Evolutionary conservation across 495 filamentous ascomycete genomes (phyloP).

Genomic region (Amniculicola lignicola): DNA sequence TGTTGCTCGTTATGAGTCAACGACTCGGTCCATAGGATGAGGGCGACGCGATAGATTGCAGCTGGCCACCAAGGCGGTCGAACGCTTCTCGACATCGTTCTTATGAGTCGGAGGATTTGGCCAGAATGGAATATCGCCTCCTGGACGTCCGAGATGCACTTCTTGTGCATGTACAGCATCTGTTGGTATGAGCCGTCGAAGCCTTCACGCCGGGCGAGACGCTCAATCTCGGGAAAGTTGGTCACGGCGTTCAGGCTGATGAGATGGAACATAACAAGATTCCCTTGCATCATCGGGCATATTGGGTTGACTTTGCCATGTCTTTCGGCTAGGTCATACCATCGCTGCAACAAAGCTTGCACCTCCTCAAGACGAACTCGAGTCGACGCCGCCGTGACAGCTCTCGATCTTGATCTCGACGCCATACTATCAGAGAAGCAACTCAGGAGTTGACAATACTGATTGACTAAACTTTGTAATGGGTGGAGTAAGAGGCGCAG

Average conservation of each 20-base stretch:
- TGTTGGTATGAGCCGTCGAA: slow-evolving; percentile 51
- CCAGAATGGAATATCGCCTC: slow-evolving; percentile 60
- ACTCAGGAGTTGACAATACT: slow-evolving; percentile 43
- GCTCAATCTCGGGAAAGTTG: slow-evolving; percentile 59
- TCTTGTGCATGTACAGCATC: slow-evolving; percentile 47
- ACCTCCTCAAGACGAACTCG: slow-evolving; percentile 53
- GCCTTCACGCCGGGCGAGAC: slow-evolving; percentile 52
- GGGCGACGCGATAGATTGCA: slow-evolving; percentile 42
- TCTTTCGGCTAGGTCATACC: slow-evolving; percentile 53
- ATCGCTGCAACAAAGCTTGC: slow-evolving; percentile 54
- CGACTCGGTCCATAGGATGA: slow-evolving; percentile 43
- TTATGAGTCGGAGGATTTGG: slow-evolving; percentile 54
- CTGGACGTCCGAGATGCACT: slow-evolving; percentile 53
- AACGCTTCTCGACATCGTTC: slow-evolving; percentile 41
- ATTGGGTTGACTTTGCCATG: slow-evolving; percentile 41
- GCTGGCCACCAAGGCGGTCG: slow-evolving; percentile 46
- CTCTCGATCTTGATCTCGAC: slow-evolving; percentile 40
- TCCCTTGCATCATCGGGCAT: slow-evolving; percentile 49
- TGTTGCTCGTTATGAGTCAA: slow-evolving; percentile 38
- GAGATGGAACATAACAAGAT: slow-evolving; percentile 62
- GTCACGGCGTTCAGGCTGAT: slow-evolving; percentile 59
- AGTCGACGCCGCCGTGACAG: slow-evolving; percentile 52
- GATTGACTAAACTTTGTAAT: slow-evolving; percentile 41
- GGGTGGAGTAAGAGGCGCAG: slow-evolving; percentile 44
- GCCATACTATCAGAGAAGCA: slow-evolving; percentile 42